Evolutionary conservation across 352 stramenopile species (phyloP).

Genomic region (Phytophthora cryptogea): DNA sequence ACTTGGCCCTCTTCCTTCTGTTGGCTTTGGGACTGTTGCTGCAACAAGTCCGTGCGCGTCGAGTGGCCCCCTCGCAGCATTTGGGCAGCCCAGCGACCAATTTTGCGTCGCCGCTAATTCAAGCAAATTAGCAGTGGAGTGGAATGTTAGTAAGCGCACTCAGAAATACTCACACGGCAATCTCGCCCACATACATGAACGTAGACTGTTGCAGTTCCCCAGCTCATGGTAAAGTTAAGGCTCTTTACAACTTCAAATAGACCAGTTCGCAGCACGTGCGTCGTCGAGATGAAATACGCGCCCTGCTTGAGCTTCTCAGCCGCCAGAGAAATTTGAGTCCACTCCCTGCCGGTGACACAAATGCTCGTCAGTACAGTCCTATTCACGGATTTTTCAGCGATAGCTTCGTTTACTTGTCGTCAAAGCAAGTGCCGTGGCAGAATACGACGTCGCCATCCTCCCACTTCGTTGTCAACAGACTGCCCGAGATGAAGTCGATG

Average conservation of each 20-base stretch:
- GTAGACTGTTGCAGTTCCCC: conserved; percentile 80
- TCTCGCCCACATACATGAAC: conserved; percentile 65
- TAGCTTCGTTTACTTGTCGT: conserved; percentile 55
- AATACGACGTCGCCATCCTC: conserved; percentile 81
- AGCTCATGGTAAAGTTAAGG: conserved; percentile 81
- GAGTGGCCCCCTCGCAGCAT: conserved; percentile 82
- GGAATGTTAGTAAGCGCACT: not conserved
- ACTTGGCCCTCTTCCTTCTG: conserved; percentile 25
- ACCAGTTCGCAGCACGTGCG: conserved; percentile 72
- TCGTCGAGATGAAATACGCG: conserved; percentile 84
- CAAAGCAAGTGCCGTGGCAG: conserved; percentile 86
- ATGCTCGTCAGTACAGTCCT: not conserved
- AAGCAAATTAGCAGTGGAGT: conserved; percentile 3
- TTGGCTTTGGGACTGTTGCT: conserved; percentile 43
- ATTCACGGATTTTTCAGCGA: not conserved
- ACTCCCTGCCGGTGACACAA: conserved; percentile 49
- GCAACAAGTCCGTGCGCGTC: conserved; percentile 72
- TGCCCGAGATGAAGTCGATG: conserved; percentile 78
- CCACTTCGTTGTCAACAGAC: conserved; percentile 70
- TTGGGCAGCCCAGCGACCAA: conserved; percentile 83
- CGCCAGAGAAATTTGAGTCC: conserved; percentile 74
- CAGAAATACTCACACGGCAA: not conserved
- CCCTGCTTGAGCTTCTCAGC: conserved; percentile 87
- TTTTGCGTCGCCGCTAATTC: conserved; percentile 72
- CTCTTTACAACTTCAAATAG: conserved; percentile 86